Evolutionary conservation across 2,329 filamentous ascomycete genomes (phyloP).

Genomic region (Beauveria varroae): DNA sequence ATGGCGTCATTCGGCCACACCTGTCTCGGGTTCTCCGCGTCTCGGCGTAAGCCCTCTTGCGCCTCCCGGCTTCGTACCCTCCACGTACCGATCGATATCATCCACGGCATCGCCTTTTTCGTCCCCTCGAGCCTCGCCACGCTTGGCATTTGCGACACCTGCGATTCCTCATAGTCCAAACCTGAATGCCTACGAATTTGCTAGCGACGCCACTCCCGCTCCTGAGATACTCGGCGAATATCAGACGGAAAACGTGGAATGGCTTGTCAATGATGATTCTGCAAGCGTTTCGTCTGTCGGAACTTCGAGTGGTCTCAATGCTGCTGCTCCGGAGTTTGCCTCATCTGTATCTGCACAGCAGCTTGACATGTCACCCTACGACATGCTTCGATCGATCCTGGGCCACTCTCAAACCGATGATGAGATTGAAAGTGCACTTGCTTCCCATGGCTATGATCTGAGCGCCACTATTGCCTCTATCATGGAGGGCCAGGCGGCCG

Average conservation of each 20-base stretch:
- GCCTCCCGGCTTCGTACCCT: slow-evolving; percentile 74
- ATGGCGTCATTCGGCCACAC: slow-evolving; percentile 80
- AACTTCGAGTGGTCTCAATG: slow-evolving; percentile 64
- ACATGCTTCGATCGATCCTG: slow-evolving; percentile 92
- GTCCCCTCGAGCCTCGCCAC: slow-evolving; percentile 85
- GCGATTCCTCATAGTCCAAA: slow-evolving; percentile 89
- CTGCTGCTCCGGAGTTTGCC: slow-evolving; percentile 70
- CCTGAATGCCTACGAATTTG: slow-evolving; percentile 91
- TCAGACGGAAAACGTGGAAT: slow-evolving; percentile 91
- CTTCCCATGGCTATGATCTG: slow-evolving; percentile 84
- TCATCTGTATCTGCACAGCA: slow-evolving; percentile 51
- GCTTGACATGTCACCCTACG: slow-evolving; percentile 93
- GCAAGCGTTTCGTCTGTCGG: slow-evolving; percentile 73
- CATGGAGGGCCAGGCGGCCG: slow-evolving; percentile 61
- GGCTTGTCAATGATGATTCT: slow-evolving; percentile 85
- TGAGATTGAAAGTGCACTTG: slow-evolving; percentile 86
- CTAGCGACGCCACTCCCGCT: slow-evolving; percentile 69
- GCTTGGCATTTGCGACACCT: slow-evolving; percentile 82
- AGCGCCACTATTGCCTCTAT: slow-evolving; percentile 85
- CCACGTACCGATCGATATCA: slow-evolving; percentile 66
- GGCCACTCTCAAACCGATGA: slow-evolving; percentile 85
- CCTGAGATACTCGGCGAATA: slow-evolving; percentile 86
- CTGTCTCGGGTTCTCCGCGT: slow-evolving; percentile 74
- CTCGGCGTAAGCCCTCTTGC: slow-evolving; percentile 75
- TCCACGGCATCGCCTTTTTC: slow-evolving; percentile 83